Evolutionary conservation across 148 eudicot genomes (phyloP).

Genomic region (Oxyria digyna): DNA sequence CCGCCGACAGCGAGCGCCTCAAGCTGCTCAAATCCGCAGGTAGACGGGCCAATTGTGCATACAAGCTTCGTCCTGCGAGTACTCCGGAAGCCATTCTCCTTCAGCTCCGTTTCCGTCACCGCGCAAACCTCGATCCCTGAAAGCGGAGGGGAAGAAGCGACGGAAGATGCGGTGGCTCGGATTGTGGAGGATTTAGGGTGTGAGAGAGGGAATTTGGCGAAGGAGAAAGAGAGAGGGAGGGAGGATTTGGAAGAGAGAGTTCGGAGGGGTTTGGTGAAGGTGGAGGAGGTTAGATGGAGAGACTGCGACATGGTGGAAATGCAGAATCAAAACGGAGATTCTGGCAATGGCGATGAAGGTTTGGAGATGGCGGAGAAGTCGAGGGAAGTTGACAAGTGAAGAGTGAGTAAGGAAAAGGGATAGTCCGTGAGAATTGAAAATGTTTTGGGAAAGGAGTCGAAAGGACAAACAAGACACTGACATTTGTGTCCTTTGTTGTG

Average conservation of each 20-base stretch:
- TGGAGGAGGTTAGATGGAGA: conserved; percentile 22
- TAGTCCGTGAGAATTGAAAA: background rate
- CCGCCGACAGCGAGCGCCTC: conserved; percentile 89
- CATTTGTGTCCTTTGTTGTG: background rate
- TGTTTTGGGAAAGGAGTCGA: no score
- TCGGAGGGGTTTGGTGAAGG: conserved; percentile 12
- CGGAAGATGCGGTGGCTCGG: conserved; percentile 13
- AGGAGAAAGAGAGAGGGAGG: background rate
- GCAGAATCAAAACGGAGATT: background rate
- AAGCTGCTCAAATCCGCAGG: conserved; percentile 65
- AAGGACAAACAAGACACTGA: background rate
- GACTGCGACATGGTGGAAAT: conserved; percentile 31
- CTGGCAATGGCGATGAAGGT: background rate
- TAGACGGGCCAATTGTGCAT: conserved; percentile 67
- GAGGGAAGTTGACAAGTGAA: background rate
- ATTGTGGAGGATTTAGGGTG: conserved; percentile 9
- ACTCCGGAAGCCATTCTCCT: conserved; percentile 88
- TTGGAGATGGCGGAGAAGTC: background rate
- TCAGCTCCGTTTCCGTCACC: conserved; percentile 79
- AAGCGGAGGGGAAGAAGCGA: conserved; percentile 1
- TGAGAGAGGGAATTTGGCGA: conserved; percentile 10
- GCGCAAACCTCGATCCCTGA: conserved; percentile 60
- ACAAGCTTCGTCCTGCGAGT: conserved; percentile 76
- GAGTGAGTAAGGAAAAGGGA: background rate
- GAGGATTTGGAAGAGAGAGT: conserved; percentile 15